Evolutionary conservation across 306 rosid genomes (phyloP), one percentile per base, ranked within the genome.

Genomic region (Cicer chorassanicum): DNA sequence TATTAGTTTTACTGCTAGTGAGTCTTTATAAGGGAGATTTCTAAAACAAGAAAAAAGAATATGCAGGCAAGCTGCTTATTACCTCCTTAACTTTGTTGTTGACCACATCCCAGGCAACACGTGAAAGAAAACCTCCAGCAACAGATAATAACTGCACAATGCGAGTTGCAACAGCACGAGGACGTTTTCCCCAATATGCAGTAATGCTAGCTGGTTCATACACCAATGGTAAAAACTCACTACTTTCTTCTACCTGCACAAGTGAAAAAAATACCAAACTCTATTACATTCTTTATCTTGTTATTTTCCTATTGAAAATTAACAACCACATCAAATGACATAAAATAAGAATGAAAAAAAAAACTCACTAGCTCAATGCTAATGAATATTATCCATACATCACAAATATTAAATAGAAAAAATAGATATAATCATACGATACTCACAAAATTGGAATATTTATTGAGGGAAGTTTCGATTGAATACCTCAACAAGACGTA

Each of bases 131-230:
- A 29, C 96, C 97, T 60, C 98, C 98, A n/a, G 94, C 92, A 73
- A 93, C 98, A 70, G 98, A 93, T 74, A 89, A 78, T 81, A 93
- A 77, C 75, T 93, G 98, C 75, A 87, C 88, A 41, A 89, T 76
- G 51, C 98, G 96, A 2, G 98, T 91, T 53, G 91, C 92, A 24
- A 94, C 97, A 1, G 98, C 91, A 0, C 91, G 92, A 67, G 98
- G 98, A 49, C 97, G 93, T 74, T 90, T 94, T 44, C 98, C 97
- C 98, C 98, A 94, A 81, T 94, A 94, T 21, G 96, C 86, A 72
- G 98, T 80, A 82, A 94, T 94, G 82, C 80, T 94, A 56, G 79
- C 82, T 46, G 98, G 98, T 5, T 94, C 96, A 81, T 94, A 94
- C 7, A 85, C 93, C 87, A 91, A 66, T 41, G 98, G 98, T 87